phyloP scores from a whole-genome alignment of 148 eudicot genomes.

The Camellia sinensis region DNA sequence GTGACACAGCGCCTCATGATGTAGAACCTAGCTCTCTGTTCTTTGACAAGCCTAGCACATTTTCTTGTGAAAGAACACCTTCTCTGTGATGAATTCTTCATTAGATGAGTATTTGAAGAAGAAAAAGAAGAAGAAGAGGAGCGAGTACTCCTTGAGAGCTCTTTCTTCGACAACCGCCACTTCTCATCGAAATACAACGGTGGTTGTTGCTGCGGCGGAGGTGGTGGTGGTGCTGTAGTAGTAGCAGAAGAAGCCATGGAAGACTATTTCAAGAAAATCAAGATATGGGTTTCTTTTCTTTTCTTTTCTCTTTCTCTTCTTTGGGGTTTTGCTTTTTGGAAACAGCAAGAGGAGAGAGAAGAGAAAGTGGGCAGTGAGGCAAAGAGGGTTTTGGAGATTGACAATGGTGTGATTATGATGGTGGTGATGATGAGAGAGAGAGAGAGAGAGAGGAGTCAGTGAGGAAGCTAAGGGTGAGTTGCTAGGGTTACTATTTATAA shows the following conservation, averaged over 20 bases:
- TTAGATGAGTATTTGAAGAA: conserved; percentile 7
- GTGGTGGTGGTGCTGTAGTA: conserved; percentile 8
- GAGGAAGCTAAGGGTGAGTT: background rate
- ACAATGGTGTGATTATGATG: conserved; percentile 7
- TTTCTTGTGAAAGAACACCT: conserved; percentile 65
- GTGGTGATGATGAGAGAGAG: conserved; percentile 14
- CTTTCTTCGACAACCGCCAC: conserved; percentile 66
- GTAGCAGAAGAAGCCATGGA: conserved; percentile 19
- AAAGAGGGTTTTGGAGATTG: background rate
- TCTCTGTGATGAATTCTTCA: conserved; percentile 40
- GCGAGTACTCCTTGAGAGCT: conserved; percentile 33
- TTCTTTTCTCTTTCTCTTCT: background rate
- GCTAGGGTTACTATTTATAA: conserved; percentile 35
- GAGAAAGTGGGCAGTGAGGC: background rate
- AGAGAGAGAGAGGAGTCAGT: conserved; percentile 6
- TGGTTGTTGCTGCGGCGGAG: background rate
- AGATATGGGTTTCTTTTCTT: background rate
- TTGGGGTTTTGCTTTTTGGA: background rate
- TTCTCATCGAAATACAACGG: conserved; percentile 49
- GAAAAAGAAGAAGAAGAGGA: conserved; percentile 37
- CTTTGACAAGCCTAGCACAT: conserved; percentile 68
- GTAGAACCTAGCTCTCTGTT: conserved; percentile 83
- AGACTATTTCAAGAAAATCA: background rate
- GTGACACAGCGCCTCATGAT: conserved; percentile 79
- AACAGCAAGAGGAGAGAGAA: background rate